Evolutionary conservation across 2,329 filamentous ascomycete genomes (phyloP).

Genomic region (Botrytis fragariae): DNA sequence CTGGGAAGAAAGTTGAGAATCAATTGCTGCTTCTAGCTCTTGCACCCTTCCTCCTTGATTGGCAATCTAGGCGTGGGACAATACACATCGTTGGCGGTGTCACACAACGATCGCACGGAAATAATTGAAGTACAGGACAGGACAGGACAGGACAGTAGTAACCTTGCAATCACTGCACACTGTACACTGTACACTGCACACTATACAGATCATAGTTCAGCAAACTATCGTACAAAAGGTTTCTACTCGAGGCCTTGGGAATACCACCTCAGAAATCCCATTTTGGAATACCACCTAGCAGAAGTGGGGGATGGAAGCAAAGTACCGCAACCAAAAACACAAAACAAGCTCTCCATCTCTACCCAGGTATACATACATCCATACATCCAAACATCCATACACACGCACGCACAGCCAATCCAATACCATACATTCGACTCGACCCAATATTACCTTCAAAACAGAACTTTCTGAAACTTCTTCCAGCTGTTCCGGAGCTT

Average conservation of each 20-base stretch:
- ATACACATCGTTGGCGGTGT: slow-evolving; percentile 11
- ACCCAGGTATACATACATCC: background rate
- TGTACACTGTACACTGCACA: background rate
- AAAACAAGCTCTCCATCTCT: background rate
- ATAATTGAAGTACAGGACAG: background rate
- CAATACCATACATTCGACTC: background rate
- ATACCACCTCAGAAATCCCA: background rate
- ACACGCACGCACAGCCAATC: background rate
- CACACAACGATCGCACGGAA: slow-evolving; percentile 15
- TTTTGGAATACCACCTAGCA: slow-evolving; percentile 5
- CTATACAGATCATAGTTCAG: background rate
- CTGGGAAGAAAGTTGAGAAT: background rate
- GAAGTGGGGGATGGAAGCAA: slow-evolving; percentile 7
- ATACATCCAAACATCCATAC: background rate
- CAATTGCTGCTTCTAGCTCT: background rate
- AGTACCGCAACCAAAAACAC: background rate
- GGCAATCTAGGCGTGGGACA: background rate
- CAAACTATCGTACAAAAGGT: background rate
- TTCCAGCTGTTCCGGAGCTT: background rate
- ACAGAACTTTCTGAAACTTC: slow-evolving; percentile 10
- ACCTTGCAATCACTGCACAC: slow-evolving; percentile 8
- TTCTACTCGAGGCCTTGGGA: background rate
- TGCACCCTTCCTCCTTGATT: background rate
- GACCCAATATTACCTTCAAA: background rate
- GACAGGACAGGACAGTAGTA: background rate